These are phyloP conservation scores for Aspergillus jensenii DNA, from an alignment of 2,329 filamentous ascomycete genomes.

Conservation along the genomic window DNA sequence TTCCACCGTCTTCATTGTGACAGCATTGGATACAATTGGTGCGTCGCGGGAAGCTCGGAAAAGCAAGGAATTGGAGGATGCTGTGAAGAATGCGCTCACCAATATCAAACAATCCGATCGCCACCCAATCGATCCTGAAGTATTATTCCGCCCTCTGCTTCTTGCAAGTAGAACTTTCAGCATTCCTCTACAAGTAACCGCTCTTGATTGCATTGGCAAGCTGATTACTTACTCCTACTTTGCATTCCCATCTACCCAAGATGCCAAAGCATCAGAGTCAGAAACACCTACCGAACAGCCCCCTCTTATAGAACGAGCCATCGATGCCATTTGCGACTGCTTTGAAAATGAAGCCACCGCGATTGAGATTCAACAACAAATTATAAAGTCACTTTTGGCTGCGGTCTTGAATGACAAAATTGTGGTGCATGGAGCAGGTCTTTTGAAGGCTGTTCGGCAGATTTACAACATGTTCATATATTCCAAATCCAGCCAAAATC, in stretches of 20 bases:
- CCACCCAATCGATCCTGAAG: slow-evolving; percentile 80
- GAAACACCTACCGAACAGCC: slow-evolving; percentile 45
- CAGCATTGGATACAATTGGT: slow-evolving; percentile 87
- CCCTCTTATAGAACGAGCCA: slow-evolving; percentile 92
- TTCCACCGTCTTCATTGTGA: slow-evolving; percentile 94
- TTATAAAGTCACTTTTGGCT: slow-evolving; percentile 92
- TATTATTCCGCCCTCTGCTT: slow-evolving; percentile 87
- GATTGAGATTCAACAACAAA: slow-evolving; percentile 91
- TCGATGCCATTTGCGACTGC: slow-evolving; percentile 98
- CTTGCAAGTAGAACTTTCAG: slow-evolving; percentile 85
- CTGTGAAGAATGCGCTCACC: slow-evolving; percentile 75
- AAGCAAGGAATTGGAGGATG: slow-evolving; percentile 79
- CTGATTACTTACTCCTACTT: slow-evolving; percentile 99
- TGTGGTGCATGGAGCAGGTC: slow-evolving; percentile 91
- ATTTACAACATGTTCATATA: slow-evolving; percentile 99
- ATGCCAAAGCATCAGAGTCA: slow-evolving; percentile 20
- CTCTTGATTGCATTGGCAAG: slow-evolving; percentile 97
- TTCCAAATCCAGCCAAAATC: slow-evolving; percentile 89
- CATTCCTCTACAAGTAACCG: slow-evolving; percentile 80
- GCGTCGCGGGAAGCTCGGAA: slow-evolving; percentile 87
- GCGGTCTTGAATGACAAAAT: slow-evolving; percentile 98
- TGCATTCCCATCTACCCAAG: slow-evolving; percentile 62
- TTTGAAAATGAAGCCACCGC: slow-evolving; percentile 96
- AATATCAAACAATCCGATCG: slow-evolving; percentile 84
- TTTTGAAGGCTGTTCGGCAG: slow-evolving; percentile 93